Evolutionary conservation across 257 asterid species (phyloP).

Genomic region (Primulina tabacum): DNA sequence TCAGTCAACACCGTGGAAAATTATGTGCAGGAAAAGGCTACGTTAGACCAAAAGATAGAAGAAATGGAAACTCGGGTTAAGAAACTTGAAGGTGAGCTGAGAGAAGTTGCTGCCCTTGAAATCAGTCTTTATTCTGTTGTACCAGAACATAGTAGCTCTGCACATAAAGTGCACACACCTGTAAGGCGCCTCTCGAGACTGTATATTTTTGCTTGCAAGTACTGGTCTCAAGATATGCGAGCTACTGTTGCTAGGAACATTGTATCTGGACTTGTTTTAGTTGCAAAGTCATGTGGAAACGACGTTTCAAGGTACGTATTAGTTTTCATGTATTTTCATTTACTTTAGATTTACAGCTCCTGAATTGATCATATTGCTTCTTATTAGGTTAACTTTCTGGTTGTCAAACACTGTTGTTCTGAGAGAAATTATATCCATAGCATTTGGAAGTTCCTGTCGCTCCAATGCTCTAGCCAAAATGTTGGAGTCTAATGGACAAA

Average conservation of each 20-base stretch:
- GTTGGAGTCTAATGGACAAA: constrained; percentile 41
- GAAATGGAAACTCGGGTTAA: constrained; percentile 82
- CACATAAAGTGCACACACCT: constrained; percentile 94
- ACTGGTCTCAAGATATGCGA: constrained; percentile 73
- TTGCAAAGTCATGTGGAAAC: constrained; percentile 86
- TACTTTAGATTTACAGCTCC: constrained; percentile 22
- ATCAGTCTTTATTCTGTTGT: constrained; percentile 84
- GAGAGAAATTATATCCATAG: constrained; percentile 74
- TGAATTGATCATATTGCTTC: constrained; percentile 22
- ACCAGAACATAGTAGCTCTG: constrained; percentile 92
- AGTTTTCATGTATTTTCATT: constrained; percentile 14
- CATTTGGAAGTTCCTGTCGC: constrained; percentile 76
- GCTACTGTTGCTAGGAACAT: constrained; percentile 85
- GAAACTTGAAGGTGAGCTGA: constrained; percentile 77
- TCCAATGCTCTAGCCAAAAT: constrained; percentile 44
- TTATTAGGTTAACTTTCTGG: constrained; percentile 83
- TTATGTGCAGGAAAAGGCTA: constrained; percentile 36
- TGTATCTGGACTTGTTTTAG: constrained; percentile 76
- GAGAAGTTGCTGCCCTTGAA: constrained; percentile 96
- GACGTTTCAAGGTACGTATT: constrained; percentile 78
- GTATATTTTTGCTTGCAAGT: constrained; percentile 75
- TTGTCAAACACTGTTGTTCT: constrained; percentile 80
- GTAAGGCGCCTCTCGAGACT: constrained; percentile 90
- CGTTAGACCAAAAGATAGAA: constrained; percentile 48
- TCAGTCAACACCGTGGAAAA: constrained; percentile 36